A percentile compares a stretch with the other conserved stretches of the same genome.
These are phyloP conservation scores for Kokia cookei DNA, from an alignment of 441 rosid genomes.

Conservation along the genomic window DNA sequence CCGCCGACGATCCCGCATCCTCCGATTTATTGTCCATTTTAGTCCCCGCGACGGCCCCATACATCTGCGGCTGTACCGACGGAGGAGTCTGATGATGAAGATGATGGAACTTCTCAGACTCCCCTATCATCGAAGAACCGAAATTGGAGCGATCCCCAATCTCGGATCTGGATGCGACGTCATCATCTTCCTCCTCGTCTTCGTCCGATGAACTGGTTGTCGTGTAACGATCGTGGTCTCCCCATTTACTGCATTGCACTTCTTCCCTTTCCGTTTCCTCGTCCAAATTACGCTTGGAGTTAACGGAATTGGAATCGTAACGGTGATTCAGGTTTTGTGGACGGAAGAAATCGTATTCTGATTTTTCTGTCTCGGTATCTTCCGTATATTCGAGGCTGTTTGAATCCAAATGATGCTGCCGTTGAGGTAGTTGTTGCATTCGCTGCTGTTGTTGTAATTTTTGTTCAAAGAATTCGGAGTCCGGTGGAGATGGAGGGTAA, in stretches of 20 bases:
- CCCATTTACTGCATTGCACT: conserved; percentile 97
- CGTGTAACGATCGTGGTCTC: conserved; percentile 61
- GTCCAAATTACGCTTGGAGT: conserved; percentile 17
- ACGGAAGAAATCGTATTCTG: conserved; percentile 59
- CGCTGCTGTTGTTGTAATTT: conserved; percentile 26
- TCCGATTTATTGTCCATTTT: conserved; percentile 32
- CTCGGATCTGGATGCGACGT: conserved; percentile 59
- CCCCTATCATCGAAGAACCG: conserved; percentile 40
- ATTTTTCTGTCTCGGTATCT: conserved; percentile 52
- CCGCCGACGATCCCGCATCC: conserved; percentile 45
- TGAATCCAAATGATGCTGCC: conserved; percentile 12
- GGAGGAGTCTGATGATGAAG: conserved; percentile 6
- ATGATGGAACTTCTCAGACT: conserved; percentile 29
- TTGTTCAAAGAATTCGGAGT: conserved; percentile 63
- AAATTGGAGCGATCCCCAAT: conserved; percentile 56
- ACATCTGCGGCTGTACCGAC: conserved; percentile 9
- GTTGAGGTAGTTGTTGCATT: conserved; percentile 3
- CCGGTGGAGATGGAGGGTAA: conserved; percentile 92
- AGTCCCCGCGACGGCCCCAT: conserved; percentile 11
- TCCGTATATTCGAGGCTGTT: conserved; percentile 19
- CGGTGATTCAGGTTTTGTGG: conserved; percentile 11
- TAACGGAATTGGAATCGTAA: conserved; percentile 3
- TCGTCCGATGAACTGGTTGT: conserved; percentile 48
- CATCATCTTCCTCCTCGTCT: conserved; percentile 36
- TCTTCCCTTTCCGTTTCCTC: conserved; percentile 81